These are phyloP conservation scores for Podospora tetraspora DNA, from an alignment of 495 filamentous ascomycete species.

Conservation along the genomic window DNA sequence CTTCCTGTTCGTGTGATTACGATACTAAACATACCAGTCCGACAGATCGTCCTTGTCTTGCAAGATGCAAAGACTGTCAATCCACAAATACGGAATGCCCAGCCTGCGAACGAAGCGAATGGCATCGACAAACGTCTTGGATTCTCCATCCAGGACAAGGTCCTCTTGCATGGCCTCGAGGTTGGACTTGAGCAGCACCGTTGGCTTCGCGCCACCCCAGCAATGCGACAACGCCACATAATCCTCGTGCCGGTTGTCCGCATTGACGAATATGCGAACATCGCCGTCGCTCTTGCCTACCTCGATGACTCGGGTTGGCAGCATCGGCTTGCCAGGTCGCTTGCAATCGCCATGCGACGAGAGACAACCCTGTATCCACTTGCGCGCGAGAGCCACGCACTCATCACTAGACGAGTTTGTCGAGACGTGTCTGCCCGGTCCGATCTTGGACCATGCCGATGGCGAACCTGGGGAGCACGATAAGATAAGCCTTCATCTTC, in stretches of 20 bases:
- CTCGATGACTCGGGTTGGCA: not conserved
- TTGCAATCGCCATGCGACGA: not conserved
- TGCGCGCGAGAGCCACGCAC: not conserved
- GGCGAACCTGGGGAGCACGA: not conserved
- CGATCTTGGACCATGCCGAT: not conserved
- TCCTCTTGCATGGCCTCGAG: not conserved
- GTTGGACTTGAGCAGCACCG: not conserved
- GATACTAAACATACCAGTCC: not conserved
- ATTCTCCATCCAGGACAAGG: not conserved
- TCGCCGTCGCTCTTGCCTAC: not conserved
- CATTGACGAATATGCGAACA: not conserved
- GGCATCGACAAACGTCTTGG: not conserved
- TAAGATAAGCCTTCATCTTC: not conserved
- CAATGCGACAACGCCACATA: conserved; percentile 1
- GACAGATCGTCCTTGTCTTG: conserved; percentile 3
- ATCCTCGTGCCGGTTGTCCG: not conserved
- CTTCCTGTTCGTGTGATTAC: not conserved
- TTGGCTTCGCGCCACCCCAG: not conserved
- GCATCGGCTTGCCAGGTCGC: not conserved
- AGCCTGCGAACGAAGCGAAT: not conserved
- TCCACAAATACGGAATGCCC: not conserved
- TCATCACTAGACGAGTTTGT: not conserved
- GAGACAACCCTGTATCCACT: not conserved
- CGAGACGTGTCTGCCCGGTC: not conserved
- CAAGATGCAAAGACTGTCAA: not conserved